Evolutionary conservation across 2,329 filamentous ascomycete species (phyloP), one percentile per base, ranked within the genome.

Genomic region (Cytospora piceicola): DNA sequence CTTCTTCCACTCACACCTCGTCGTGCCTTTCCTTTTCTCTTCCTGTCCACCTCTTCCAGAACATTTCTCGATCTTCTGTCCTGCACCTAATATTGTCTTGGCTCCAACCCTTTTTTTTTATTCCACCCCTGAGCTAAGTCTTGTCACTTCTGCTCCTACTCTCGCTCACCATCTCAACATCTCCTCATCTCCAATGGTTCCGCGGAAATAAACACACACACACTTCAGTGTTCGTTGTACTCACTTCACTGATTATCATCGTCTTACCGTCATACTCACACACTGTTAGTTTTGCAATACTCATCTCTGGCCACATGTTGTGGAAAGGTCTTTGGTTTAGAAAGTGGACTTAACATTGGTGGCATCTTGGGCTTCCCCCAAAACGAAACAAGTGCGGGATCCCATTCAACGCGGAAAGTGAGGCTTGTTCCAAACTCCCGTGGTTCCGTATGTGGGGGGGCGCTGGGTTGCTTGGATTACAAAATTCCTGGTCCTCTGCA

Each of bases 291-390:
- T 24, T 49, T 24, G 9, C 5, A 29, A 11, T 9, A 22, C 24
- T 27, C 55, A 15, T 29, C 11, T 15, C 20, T 12, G 39, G 46
- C 29, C 63, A 64, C 49, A 64, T 64, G 63, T 60, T 60, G 56
- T 64, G 63, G 63, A 46, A 64, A 55, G 56, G 56, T 4, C 56
- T 60, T 17, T 64, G 56, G 56, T 64, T 55, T 64, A 51, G 51
- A 54, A 60, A 64, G 63, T 64, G 63, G 63, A 60, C 63, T n/a
- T 64, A 36, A 20, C 62, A 54, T 59, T 64, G 49, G 49, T 64
- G 49, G 49, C 20, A 29, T 54, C 36, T 32, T 46, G 36, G n/a
- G 29, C n/a, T 32, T 32, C 53, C 53, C 46, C 49, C 27, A 24
- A 34, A 15, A n/a, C n/a, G n/a, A 6, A n/a, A 46, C 22, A 8